phyloP scores from a whole-genome alignment of 306 rosid genomes.

The Fragaria nilgerrensis region DNA sequence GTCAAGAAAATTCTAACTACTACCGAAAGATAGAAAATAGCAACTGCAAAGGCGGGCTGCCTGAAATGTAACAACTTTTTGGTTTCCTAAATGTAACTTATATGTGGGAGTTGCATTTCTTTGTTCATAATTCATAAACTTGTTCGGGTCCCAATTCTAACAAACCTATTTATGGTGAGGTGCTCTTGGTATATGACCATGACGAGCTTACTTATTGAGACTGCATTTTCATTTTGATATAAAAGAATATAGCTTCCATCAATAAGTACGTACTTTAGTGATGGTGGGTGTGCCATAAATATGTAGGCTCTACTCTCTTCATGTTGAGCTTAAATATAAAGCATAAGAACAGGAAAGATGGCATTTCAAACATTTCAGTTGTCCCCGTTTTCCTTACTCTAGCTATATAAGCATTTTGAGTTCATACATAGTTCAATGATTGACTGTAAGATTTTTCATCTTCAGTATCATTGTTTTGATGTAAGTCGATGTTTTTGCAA shows the following conservation, averaged over 20 bases:
- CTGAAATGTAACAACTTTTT: neutral
- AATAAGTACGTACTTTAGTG: neutral
- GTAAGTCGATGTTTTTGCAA: too few relatives aligned
- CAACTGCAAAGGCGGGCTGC: neutral
- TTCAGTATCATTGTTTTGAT: neutral
- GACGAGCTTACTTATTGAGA: neutral
- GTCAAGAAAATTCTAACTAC: too few relatives aligned
- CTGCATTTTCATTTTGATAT: neutral
- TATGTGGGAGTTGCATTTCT: neutral
- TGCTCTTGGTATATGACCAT: neutral
- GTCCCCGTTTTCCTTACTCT: neutral
- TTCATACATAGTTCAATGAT: neutral
- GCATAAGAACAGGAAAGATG: neutral
- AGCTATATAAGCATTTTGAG: neutral
- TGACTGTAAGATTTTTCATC: neutral
- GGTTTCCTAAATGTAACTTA: neutral
- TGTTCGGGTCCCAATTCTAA: neutral
- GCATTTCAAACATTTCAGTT: too few relatives aligned
- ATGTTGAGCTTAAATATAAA: neutral
- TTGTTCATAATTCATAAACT: constrained; percentile 5
- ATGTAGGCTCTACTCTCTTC: constrained; percentile 6
- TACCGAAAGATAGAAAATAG: neutral
- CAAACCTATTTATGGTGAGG: neutral
- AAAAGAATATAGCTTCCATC: too few relatives aligned
- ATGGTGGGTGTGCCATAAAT: neutral